Percentiles rank a stretch among this genome's conserved stretches.
Conservation (phyloP, 176 grass and related monocot genomes). For the Carex littledalei region DNA sequence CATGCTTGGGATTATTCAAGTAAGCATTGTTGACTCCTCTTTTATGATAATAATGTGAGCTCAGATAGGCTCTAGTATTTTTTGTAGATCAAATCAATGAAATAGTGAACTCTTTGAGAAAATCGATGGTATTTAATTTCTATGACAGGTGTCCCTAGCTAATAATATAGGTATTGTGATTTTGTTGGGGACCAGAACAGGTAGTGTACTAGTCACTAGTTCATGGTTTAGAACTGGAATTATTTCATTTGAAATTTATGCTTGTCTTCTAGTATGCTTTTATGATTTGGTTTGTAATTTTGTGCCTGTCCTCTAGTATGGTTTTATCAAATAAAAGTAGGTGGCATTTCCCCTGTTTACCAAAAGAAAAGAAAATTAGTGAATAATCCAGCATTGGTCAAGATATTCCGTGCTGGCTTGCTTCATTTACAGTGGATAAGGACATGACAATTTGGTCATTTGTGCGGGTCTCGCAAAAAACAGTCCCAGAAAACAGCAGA, state of each 20-base stretch:
- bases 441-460: constrained; percentile 21
- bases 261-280: constrained; percentile 7
- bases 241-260: neutral
- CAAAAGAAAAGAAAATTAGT: neutral
- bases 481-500: constrained; percentile 97
- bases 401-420: neutral
- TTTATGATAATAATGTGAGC: constrained; percentile 14
- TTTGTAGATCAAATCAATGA: neutral
- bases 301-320: constrained; percentile 1
- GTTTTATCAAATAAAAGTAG: neutral
- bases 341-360: neutral
- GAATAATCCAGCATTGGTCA: neutral
- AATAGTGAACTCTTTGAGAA: neutral
- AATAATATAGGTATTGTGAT: constrained; percentile 2
- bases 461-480: constrained; percentile 11
- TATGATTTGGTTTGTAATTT: constrained; percentile 7
- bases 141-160: neutral
- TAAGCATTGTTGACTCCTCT: constrained; percentile 19
- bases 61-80: neutral
- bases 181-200: neutral
- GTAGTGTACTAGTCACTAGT: neutral
- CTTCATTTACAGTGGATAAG: neutral
- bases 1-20: constrained; percentile 96
- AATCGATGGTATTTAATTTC: neutral
- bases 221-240: neutral